phyloP scores from a whole-genome alignment of 1,284 basidiomycete genomes.

The Hortiboletus rubellus region DNA sequence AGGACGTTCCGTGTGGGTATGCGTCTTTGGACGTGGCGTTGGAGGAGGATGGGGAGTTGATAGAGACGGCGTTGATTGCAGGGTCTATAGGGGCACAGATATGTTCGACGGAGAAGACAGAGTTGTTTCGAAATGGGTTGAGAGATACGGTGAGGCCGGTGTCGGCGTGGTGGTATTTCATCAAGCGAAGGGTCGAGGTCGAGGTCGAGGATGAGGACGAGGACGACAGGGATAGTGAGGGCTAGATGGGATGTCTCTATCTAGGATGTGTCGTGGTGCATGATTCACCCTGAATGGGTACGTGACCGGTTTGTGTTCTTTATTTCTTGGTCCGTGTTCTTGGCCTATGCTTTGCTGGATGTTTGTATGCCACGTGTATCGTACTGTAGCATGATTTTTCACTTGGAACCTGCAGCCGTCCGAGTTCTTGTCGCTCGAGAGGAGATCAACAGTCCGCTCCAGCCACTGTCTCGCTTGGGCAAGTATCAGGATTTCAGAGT shows the following conservation, averaged over 20 bases:
- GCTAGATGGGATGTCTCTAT: neutral
- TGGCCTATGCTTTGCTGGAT: neutral
- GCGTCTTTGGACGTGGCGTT: slow-evolving; percentile 41
- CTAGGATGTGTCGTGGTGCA: neutral
- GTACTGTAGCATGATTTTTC: neutral
- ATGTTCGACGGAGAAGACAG: slow-evolving; percentile 35
- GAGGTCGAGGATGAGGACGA: neutral
- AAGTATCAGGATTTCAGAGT: too few species aligned
- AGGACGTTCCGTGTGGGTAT: slow-evolving; percentile 38
- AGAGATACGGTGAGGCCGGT: slow-evolving; percentile 36
- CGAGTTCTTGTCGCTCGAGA: neutral
- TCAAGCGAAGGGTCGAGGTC: slow-evolving; percentile 6
- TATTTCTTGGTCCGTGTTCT: neutral
- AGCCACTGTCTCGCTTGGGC: too few species aligned
- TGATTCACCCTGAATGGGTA: neutral
- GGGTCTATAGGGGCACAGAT: slow-evolving; percentile 41
- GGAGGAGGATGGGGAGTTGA: slow-evolving; percentile 35
- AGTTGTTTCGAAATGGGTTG: slow-evolving; percentile 30
- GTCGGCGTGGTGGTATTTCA: slow-evolving; percentile 36
- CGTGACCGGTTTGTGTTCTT: neutral
- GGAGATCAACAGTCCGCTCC: too few species aligned
- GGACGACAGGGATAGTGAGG: neutral
- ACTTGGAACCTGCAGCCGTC: neutral
- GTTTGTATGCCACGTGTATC: neutral
- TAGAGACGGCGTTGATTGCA: slow-evolving; percentile 41